These are phyloP conservation scores for Albugo laibachii DNA, from an alignment of 352 stramenopile genomes.

Conservation along the genomic window DNA sequence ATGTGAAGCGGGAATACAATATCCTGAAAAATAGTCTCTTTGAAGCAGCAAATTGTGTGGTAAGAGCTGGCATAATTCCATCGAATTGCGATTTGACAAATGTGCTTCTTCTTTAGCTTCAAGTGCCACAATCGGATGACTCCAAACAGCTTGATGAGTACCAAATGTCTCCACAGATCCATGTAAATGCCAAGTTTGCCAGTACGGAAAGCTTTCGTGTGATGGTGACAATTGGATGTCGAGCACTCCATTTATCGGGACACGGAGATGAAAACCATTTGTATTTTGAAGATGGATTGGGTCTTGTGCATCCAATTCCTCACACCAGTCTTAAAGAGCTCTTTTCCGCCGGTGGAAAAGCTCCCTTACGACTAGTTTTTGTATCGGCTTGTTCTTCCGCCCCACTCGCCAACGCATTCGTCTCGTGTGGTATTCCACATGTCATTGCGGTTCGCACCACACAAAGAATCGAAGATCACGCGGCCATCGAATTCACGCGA, in stretches of 20 bases:
- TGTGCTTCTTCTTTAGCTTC: neutral
- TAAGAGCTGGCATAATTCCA: neutral
- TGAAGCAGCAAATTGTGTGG: conserved; percentile 41
- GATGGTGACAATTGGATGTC: conserved; percentile 80
- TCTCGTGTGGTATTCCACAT: conserved; percentile 77
- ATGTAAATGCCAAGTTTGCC: conserved; percentile 86
- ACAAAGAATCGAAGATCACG: conserved; percentile 76
- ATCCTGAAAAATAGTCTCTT: conserved; percentile 60
- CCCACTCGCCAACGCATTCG: conserved; percentile 64
- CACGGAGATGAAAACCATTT: conserved; percentile 84
- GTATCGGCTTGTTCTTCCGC: conserved; percentile 65
- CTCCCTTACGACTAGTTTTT: conserved; percentile 47
- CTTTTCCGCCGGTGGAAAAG: conserved; percentile 35
- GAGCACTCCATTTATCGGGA: conserved; percentile 88
- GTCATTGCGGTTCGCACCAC: conserved; percentile 78
- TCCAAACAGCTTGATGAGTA: neutral
- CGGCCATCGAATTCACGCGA: conserved; percentile 68
- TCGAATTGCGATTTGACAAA: neutral
- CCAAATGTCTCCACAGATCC: conserved; percentile 53
- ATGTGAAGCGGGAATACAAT: conserved; percentile 62
- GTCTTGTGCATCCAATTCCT: conserved; percentile 51
- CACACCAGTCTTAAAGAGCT: conserved; percentile 47
- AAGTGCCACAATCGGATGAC: neutral
- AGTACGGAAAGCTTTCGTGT: conserved; percentile 85
- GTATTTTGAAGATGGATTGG: conserved; percentile 89